Evolutionary conservation across 2,329 filamentous ascomycete species (phyloP), one percentile per base, ranked within the genome.

Genomic region (Alternaria triticimaculans): DNA sequence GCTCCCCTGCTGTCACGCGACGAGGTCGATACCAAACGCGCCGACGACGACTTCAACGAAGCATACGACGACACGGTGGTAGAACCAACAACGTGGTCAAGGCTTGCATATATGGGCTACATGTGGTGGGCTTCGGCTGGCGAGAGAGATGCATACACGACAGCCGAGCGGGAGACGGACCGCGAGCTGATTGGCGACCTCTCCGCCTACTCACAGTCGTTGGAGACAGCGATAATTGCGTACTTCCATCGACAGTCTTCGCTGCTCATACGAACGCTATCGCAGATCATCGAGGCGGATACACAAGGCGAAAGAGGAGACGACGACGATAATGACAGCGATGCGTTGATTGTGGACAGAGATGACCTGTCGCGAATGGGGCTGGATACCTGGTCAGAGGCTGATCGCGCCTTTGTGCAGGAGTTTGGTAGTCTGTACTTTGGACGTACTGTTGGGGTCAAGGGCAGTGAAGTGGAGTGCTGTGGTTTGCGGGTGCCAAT

Each of bases 111-210:
- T 80, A 88, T 87, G 58, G 90, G 91, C 23, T 94, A 95, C 82
- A 93, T 95, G 87, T 96, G 92, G 92, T 96, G 93, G 92, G 92
- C 92, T 3, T 93, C 90, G 15, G 92, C 92, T 0, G 92, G 92
- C 62, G 92, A 96, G 80, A 87, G 90, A 64, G 84, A 86, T 26
- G 83, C 84, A 12, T 85, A 84, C 54, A 80, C 85, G 10, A 82
- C 84, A 2, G 84, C 88, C 60, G 87, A 89, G 71, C 82, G 83
- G 63, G 83, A 87, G 58, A 82, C 84, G 26, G 83, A 85, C 62
- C 78, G 79, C 18, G 78, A 80, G 58, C 70, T 85, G 3, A 72
- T 85, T 12, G 79, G 80, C 37, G 80, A 84, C 62, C 67, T 84
- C 25, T 77, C 80, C 6, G 79, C 74, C 33, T 76, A 78, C 53